Evolutionary conservation across 441 rosid species (phyloP), one percentile per base, ranked within the genome.

Genomic region (Populus hybrid): DNA sequence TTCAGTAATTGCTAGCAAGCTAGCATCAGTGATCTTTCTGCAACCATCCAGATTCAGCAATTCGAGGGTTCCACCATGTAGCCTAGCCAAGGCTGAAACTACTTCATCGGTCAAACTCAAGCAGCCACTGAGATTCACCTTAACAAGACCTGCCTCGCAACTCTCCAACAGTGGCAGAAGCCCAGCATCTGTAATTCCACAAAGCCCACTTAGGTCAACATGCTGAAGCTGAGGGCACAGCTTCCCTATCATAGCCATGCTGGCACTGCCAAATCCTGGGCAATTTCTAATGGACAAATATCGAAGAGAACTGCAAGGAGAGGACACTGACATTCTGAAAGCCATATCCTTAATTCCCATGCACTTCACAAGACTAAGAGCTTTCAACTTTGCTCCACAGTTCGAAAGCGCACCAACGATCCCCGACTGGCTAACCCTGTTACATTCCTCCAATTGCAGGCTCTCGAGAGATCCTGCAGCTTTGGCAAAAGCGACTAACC

Each of bases 371-470:
- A 94, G 73, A 78, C 91, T 77, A 64, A 96, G 89, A 74, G 95
- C 81, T 77, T 88, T 96, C 85, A 94, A 66, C 82, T 86, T 94
- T 26, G 73, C 61, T 73, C 88, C 88, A 66, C 87, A 83, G 83
- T 88, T 90, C 63, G 92, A 80, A 75, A 96, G 81, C 16, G 85
- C 83, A 28, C 92, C 89, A 12, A 89, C 21, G 68, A 94, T 72
- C n/a, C 98, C 98, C 23, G 81, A 79, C 79, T 88, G 89, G 68
- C 90, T 87, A 78, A 93, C 80, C 86, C 95, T 86, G 89, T 90
- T 87, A 80, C 95, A 92, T 78, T 93, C 99, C 74, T 94, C 98
- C 80, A 96, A 86, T 72, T 90, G 93, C 84, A 96, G 84, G 83
- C 88, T 86, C 89, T 96, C 98, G 18, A 96, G 91, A 30, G 90